A percentile compares a stretch with the other conserved stretches of the same genome.
Conservation (phyloP, 805 yeast species). For the Candida sphagnicola region DNA sequence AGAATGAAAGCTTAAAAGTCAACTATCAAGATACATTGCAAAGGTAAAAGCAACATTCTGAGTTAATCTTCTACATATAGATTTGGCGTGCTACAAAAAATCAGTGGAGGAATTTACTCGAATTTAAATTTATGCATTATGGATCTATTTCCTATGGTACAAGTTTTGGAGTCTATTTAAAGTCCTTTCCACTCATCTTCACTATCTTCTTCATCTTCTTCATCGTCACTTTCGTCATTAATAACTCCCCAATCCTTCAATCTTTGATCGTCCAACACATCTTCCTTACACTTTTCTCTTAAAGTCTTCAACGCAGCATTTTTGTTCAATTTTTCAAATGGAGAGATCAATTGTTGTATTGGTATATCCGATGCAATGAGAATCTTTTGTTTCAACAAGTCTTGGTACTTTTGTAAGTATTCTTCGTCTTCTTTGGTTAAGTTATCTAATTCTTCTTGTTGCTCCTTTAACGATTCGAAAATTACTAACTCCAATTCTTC, state of each 20-base stretch:
- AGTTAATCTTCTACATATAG: too few species aligned
- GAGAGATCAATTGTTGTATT: slow-evolving; percentile 49
- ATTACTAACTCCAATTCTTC: slow-evolving; percentile 78
- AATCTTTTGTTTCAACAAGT: slow-evolving; percentile 18
- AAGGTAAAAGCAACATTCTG: too few species aligned
- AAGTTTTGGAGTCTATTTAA: slow-evolving; percentile 2
- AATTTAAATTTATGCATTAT: too few species aligned
- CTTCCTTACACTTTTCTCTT: slow-evolving; percentile 60
- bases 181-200: slow-evolving; percentile 18
- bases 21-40: too few species aligned
- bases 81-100: too few species aligned
- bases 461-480: slow-evolving; percentile 44
- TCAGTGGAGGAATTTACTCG: too few species aligned
- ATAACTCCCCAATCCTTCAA: slow-evolving; percentile 61
- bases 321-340: slow-evolving; percentile 51
- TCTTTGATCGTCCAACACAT: slow-evolving; percentile 62
- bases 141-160: neutral
- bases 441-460: slow-evolving; percentile 36
- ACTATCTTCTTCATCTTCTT: slow-evolving; percentile 15
- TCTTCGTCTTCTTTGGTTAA: slow-evolving; percentile 29
- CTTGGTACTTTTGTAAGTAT: slow-evolving; percentile 23
- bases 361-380: slow-evolving; percentile 48
- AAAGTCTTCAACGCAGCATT: slow-evolving; percentile 57
- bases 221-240: slow-evolving; percentile 18
- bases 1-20: too few species aligned